Percentiles rank a stretch among this genome's conserved stretches.
phyloP scores from a whole-genome alignment of 2,329 filamentous ascomycete genomes.

The Aureobasidium namibiae region DNA sequence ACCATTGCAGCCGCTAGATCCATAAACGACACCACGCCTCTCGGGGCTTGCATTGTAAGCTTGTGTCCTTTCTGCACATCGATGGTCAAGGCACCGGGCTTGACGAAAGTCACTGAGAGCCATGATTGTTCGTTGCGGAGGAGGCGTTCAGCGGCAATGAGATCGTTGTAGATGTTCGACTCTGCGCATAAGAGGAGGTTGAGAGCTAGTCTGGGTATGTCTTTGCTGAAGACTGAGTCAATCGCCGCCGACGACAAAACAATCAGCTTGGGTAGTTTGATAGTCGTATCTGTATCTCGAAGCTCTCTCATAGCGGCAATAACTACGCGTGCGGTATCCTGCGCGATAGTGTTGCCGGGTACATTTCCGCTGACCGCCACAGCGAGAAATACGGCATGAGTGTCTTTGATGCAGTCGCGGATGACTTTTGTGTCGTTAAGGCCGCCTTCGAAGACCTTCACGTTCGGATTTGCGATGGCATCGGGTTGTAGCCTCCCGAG shows the following conservation, averaged over 20 bases:
- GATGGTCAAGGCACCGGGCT: slow-evolving; percentile 33
- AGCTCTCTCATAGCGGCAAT: slow-evolving; percentile 29
- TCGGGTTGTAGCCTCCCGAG: slow-evolving; percentile 28
- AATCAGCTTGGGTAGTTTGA: slow-evolving; percentile 31
- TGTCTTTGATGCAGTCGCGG: slow-evolving; percentile 27
- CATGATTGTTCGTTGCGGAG: slow-evolving; percentile 32
- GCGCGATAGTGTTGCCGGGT: slow-evolving; percentile 31
- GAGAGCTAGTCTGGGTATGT: slow-evolving; percentile 24
- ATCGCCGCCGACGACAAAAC: slow-evolving; percentile 36
- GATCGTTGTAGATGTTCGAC: slow-evolving; percentile 34
- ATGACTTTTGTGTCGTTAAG: slow-evolving; percentile 33
- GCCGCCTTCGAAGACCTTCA: slow-evolving; percentile 36
- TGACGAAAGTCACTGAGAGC: slow-evolving; percentile 34
- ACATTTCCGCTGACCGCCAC: slow-evolving; percentile 38
- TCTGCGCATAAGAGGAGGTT: slow-evolving; percentile 25
- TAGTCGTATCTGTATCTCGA: background rate
- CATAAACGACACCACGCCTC: slow-evolving; percentile 34
- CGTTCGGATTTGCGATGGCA: slow-evolving; percentile 22
- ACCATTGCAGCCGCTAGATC: slow-evolving; percentile 44
- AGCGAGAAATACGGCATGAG: slow-evolving; percentile 33
- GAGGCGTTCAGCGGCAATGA: slow-evolving; percentile 28
- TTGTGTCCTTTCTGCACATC: slow-evolving; percentile 34
- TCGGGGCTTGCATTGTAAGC: slow-evolving; percentile 33
- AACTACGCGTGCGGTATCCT: slow-evolving; percentile 29
- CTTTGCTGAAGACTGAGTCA: slow-evolving; percentile 29